A percentile compares a stretch with the other conserved stretches of the same genome.
Evolutionary conservation across 257 asterid species (phyloP).

Genomic region (Ajuga chamaepitys): DNA sequence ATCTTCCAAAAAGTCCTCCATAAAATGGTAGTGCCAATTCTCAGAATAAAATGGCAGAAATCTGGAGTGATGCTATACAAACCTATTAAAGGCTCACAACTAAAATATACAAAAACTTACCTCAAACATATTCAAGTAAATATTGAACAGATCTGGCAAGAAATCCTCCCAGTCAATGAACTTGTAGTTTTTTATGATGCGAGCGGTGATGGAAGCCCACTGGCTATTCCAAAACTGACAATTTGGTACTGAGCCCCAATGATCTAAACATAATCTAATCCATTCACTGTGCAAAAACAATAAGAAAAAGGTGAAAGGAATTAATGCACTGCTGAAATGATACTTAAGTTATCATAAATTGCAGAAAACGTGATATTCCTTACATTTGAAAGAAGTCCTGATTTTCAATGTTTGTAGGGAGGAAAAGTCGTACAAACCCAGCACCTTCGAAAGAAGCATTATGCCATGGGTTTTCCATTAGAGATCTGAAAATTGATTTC

Average conservation of each 20-base stretch:
- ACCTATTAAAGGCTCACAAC: constrained; percentile 6
- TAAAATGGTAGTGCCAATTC: neutral
- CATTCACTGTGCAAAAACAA: constrained; percentile 49
- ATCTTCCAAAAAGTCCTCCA: constrained; percentile 1
- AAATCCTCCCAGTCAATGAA: constrained; percentile 67
- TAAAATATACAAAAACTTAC: constrained; percentile 32
- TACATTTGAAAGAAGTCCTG: constrained; percentile 78
- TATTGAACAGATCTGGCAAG: constrained; percentile 69
- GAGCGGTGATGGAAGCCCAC: constrained; percentile 94
- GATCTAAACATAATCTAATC: constrained; percentile 51
- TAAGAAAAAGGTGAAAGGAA: constrained; percentile 12
- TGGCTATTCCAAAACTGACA: constrained; percentile 97
- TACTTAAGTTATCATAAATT: constrained; percentile 2
- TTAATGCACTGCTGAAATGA: constrained; percentile 16
- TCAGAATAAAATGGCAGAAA: neutral
- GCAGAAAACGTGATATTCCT: constrained; percentile 24
- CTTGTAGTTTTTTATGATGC: constrained; percentile 74
- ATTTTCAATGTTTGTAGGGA: constrained; percentile 84
- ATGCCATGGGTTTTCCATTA: constrained; percentile 97
- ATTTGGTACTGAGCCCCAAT: constrained; percentile 86
- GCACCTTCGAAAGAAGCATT: constrained; percentile 95
- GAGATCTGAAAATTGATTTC: constrained; percentile 51
- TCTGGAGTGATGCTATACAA: neutral
- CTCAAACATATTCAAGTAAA: constrained; percentile 90
- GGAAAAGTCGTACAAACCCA: constrained; percentile 85